phyloP scores from a whole-genome alignment of 257 asterid genomes.

The Solanum chmielewskii region DNA sequence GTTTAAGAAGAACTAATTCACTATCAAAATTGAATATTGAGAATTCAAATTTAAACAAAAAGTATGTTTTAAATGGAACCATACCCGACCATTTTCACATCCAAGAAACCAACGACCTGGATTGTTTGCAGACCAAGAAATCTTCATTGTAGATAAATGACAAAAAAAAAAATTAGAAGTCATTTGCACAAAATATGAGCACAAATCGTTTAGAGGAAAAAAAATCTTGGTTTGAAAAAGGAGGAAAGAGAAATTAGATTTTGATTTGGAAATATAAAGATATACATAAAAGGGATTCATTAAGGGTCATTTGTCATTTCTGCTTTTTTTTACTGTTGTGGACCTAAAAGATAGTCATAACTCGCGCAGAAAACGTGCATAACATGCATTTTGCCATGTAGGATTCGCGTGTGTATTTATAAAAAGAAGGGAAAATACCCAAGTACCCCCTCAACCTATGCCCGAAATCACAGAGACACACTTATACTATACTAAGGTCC shows the following conservation, averaged over 20 bases:
- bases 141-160: no score
- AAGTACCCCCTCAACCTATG: no score
- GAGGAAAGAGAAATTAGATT: not conserved
- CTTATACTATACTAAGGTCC: no score
- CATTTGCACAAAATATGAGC: not conserved
- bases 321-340: not conserved
- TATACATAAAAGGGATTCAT: not conserved
- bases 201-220: not conserved
- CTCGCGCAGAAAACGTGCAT: not conserved
- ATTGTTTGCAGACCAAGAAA: no score
- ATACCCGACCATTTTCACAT: not conserved
- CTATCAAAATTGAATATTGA: not conserved
- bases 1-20: no score
- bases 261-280: not conserved
- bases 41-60: not conserved
- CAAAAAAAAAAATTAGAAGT: not conserved
- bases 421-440: no score
- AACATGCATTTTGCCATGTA: not conserved
- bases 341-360: not conserved
- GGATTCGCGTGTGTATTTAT: not conserved
- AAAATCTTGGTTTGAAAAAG: not conserved
- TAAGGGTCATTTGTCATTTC: not conserved
- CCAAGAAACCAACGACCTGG: not conserved
- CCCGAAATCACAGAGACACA: no score
- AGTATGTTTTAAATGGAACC: not conserved